Evolutionary conservation across 768 basidiomycete species (phyloP), one percentile per base, ranked within the genome.

Genomic region (Boletus rubescentipes): DNA sequence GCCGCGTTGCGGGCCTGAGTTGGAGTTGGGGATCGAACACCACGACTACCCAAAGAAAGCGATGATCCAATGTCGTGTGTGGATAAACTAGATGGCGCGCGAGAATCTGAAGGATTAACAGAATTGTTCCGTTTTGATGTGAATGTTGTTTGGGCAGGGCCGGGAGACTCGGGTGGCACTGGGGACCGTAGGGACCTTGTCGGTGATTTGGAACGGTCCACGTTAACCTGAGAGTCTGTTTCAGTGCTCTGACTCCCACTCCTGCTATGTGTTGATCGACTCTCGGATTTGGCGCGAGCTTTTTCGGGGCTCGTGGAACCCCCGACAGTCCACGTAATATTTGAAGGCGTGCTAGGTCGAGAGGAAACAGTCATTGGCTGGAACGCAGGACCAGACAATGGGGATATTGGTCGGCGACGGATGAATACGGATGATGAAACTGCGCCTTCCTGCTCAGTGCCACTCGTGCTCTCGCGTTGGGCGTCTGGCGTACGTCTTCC

Each of bases 321-420:
- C n/a, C 58, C 71, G 37, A 70, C 61, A 48, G 77, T 82, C 89
- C 89, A 91, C n/a, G 82, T 80, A 48, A 89, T 78, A 66, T 87
- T 89, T 2, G 90, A 91, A 34, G 89, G 89, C 26, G 89, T 88
- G 41, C 66, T 64, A 30, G 79, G 75, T 37, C 77, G 72, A 51
- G 78, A 74, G 49, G 83, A 77, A 21, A 80, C 77, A 8, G 79
- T 61, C 73, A 87, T 74, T 7, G 84, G 78, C 68, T 86, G 87
- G 66, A 76, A 89, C 4, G 81, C 69, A 26, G 78, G 73, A 26
- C 75, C 78, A 31, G 86, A 80, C 34, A 89, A 76, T 6, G 90
- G 89, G 34, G 89, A 91, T n/a, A 79, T 79, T 45, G 89, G 87
- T 47, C 87, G 77, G 32, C 85, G 81, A 59, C 85, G 75, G 45